Base-by-base conservation (phyloP, 352 stramenopile species). In the Globisporangium splendens region DNA sequence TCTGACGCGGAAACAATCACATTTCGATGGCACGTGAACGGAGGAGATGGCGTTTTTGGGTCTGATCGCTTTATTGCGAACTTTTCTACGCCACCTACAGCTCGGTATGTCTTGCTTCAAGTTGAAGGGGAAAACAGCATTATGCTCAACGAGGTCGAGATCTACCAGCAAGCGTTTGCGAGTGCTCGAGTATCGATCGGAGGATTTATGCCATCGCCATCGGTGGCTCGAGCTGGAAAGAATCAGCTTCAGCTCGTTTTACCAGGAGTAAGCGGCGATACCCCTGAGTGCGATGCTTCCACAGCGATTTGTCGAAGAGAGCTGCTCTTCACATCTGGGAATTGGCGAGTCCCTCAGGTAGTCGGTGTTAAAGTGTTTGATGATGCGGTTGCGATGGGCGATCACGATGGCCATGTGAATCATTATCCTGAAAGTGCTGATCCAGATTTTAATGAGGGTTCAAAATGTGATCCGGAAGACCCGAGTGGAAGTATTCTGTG, bases 151-250 rank as follows among this genome's bases (percentile, higher is more conserved):
- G 79, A 89, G 59, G 79, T 88, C 6, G 66, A 88, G 38, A 64
- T 89, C 39, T 88, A 82, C 38, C 81, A 91, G 54, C 67, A 79
- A 20, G 65, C 81, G 12, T 74, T 91, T 49, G 75, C 81, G 2
- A 77, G 71, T 35, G 65, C 69, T 24, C 69, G 60, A 20, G 61
- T 91, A 1, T 64, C 64, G 1, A 50, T 91, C 1, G 75, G 81
- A 11, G 77, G 75, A 11, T 84, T 76, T 57, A 77, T 91, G 63
- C 66, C 81, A 7, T 85, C 77, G 0, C 52, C 71, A 0, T 73
- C 77, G 13, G 52, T 66, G 39, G 22, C 62, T 56, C n/a, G 38
- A 7, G 50, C 58, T 28, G 62, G 54, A 13, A 56, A 76, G 41
- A 91, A 85, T 42, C 73, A 89, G 61, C 71, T 91, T 17, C 28